Evolutionary conservation across 2,329 filamentous ascomycete species (phyloP).

Genomic region (Podosphaera fusca): DNA sequence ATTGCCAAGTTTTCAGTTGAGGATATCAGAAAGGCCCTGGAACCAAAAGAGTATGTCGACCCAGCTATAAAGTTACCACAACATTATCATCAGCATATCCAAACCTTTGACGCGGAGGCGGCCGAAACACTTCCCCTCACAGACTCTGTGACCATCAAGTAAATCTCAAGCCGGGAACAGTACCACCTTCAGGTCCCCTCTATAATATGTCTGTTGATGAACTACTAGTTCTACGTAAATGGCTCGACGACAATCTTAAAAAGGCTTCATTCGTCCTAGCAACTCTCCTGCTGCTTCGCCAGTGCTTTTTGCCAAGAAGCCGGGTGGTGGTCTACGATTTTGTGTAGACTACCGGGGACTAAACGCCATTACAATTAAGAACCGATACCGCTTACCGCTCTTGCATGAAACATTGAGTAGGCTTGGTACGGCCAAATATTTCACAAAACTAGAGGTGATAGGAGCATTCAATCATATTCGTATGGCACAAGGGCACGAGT

Average conservation of each 20-base stretch:
- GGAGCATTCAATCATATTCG: not conserved
- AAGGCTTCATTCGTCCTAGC: not conserved
- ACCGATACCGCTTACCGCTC: not conserved
- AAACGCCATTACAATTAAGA: not conserved
- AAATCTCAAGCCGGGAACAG: too few relatives aligned
- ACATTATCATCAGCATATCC: too few relatives aligned
- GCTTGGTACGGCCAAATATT: not conserved
- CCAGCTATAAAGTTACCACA: too few relatives aligned
- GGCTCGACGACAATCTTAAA: not conserved
- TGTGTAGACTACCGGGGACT: not conserved
- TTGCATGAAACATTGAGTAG: not conserved
- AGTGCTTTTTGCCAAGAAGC: not conserved
- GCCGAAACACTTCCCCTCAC: too few relatives aligned
- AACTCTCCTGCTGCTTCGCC: too few relatives aligned
- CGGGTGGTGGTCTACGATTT: not conserved
- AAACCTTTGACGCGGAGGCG: too few relatives aligned
- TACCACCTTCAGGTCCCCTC: not conserved
- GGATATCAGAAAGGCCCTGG: too few relatives aligned
- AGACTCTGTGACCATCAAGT: too few relatives aligned
- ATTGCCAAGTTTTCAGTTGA: too few relatives aligned
- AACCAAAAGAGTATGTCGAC: too few relatives aligned
- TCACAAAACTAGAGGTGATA: conserved; percentile 1
- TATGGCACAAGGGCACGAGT: not conserved
- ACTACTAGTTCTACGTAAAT: not conserved
- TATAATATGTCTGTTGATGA: not conserved